Evolutionary conservation across 2,329 filamentous ascomycete genomes (phyloP).

Genomic region (Fusarium continuum): DNA sequence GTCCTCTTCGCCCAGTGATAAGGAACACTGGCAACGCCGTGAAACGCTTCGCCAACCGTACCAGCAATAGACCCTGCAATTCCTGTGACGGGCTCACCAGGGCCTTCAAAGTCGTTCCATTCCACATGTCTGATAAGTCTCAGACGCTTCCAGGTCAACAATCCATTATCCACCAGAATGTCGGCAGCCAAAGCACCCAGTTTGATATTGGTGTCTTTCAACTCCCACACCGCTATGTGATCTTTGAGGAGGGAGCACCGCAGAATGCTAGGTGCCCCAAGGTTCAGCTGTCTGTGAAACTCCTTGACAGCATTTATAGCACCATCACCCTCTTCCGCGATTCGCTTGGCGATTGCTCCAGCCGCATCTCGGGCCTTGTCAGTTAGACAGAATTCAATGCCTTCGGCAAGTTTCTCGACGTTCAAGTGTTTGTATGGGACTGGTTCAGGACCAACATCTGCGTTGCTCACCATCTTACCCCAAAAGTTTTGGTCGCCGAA

Average conservation of each 20-base stretch:
- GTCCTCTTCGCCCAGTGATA: constrained; percentile 67
- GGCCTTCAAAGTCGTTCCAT: constrained; percentile 82
- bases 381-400: constrained; percentile 73
- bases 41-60: constrained; percentile 65
- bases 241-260: constrained; percentile 73
- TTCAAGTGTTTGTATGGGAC: constrained; percentile 75
- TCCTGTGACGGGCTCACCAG: constrained; percentile 76
- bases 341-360: constrained; percentile 66
- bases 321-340: constrained; percentile 72
- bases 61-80: constrained; percentile 68
- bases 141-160: constrained; percentile 70
- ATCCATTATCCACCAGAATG: constrained; percentile 68
- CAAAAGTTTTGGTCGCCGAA: constrained; percentile 85
- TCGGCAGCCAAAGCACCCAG: constrained; percentile 73
- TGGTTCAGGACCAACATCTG: constrained; percentile 71
- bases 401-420: constrained; percentile 72
- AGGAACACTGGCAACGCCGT: constrained; percentile 72
- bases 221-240: constrained; percentile 70
- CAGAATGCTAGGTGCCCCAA: constrained; percentile 64
- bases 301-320: constrained; percentile 73
- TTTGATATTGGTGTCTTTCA: constrained; percentile 68
- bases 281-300: constrained; percentile 69
- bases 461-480: constrained; percentile 73
- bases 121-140: constrained; percentile 72
- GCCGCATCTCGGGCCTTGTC: constrained; percentile 68